A percentile compares a stretch with the other conserved stretches of the same genome.
Conservation (phyloP, 1,139 yeast species). For the Keqinozyma sinolaborantium region DNA sequence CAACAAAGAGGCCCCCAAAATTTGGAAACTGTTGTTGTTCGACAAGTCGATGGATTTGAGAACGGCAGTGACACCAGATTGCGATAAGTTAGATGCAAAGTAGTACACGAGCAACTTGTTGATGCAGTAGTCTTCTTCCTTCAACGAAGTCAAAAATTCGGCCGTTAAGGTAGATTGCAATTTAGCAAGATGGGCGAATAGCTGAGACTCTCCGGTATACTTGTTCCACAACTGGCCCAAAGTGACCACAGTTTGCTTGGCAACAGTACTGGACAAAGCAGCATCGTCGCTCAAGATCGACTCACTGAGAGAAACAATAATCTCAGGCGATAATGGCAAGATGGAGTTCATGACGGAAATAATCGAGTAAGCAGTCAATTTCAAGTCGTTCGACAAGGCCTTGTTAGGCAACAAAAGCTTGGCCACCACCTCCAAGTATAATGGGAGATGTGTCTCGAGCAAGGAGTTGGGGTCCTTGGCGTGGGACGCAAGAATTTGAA, state of each 20-base stretch:
- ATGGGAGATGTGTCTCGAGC: slow-evolving; percentile 37
- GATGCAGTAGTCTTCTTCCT: slow-evolving; percentile 26
- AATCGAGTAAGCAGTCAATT: slow-evolving; percentile 79
- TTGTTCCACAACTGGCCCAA: slow-evolving; percentile 43
- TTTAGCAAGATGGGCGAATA: slow-evolving; percentile 2
- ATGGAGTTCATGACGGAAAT: slow-evolving; percentile 76
- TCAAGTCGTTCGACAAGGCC: slow-evolving; percentile 58
- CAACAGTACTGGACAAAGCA: slow-evolving; percentile 15
- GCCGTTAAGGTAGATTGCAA: slow-evolving; percentile 7
- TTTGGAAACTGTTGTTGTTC: slow-evolving; percentile 17
- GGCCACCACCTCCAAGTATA: slow-evolving; percentile 57
- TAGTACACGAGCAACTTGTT: slow-evolving; percentile 28
- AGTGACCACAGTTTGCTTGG: slow-evolving; percentile 34
- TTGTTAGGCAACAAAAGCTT: slow-evolving; percentile 36
- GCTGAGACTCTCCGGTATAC: slow-evolving; percentile 14
- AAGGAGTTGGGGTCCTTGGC: slow-evolving; percentile 26
- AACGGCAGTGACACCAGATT: slow-evolving; percentile 15
- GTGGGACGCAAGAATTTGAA: slow-evolving; percentile 49
- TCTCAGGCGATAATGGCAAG: slow-evolving; percentile 59
- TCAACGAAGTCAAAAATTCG: slow-evolving; percentile 10
- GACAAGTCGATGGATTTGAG: slow-evolving; percentile 20
- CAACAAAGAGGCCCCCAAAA: slow-evolving; percentile 20
- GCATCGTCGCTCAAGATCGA: slow-evolving; percentile 42
- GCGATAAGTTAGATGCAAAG: slow-evolving; percentile 18
- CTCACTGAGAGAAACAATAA: slow-evolving; percentile 66